These are phyloP conservation scores for Diaporthe citri DNA, from an alignment of 2,329 filamentous ascomycete species.

Conservation along the genomic window DNA sequence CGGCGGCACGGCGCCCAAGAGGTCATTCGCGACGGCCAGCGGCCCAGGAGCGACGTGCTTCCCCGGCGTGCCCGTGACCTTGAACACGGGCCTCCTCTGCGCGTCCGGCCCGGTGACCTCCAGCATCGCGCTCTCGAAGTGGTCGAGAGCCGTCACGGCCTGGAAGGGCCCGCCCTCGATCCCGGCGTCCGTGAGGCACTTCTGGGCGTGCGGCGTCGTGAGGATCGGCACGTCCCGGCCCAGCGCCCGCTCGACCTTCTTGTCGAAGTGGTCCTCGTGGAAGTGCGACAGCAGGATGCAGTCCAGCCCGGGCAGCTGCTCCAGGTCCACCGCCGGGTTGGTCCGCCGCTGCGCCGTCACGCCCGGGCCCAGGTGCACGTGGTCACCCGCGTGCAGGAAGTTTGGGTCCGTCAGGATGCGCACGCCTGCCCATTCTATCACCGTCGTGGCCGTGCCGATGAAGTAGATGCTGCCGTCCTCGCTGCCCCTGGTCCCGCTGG, in stretches of 20 bases:
- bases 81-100: conserved; percentile 56
- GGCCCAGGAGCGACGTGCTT: conserved; percentile 67
- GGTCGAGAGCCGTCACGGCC: conserved; percentile 66
- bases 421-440: conserved; percentile 65
- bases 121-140: conserved; percentile 65
- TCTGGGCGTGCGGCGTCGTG: conserved; percentile 71
- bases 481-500: conserved; percentile 38
- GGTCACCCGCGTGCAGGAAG: conserved; percentile 75
- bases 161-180: conserved; percentile 63
- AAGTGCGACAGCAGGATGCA: conserved; percentile 73
- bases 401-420: conserved; percentile 72
- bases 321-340: conserved; percentile 71
- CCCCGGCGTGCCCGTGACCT: conserved; percentile 73
- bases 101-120: background rate
- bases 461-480: conserved; percentile 64
- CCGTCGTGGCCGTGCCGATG: conserved; percentile 68
- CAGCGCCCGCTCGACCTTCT: conserved; percentile 53
- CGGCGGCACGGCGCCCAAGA: conserved; percentile 65
- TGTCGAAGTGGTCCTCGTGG: conserved; percentile 65
- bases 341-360: conserved; percentile 67
- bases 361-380: conserved; percentile 75
- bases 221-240: conserved; percentile 70
- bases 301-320: conserved; percentile 71
- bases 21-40: conserved; percentile 54
- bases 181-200: conserved; percentile 57